Evolutionary conservation across 2,329 filamentous ascomycete genomes (phyloP), one percentile per base, ranked within the genome.

Genomic region (Ceratocystis destructans): DNA sequence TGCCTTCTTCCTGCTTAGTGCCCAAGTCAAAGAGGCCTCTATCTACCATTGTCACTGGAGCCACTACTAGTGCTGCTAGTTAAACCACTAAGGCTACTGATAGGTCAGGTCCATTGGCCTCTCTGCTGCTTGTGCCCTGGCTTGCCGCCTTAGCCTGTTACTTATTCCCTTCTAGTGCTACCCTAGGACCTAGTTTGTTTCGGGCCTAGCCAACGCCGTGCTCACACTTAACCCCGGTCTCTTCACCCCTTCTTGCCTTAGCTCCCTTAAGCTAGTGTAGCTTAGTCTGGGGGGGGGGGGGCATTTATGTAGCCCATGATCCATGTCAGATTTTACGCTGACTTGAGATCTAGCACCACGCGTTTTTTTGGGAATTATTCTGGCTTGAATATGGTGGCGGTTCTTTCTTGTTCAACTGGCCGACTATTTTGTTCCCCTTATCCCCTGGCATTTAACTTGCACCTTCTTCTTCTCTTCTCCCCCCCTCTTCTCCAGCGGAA

Each of bases 401-500:
- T 25, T 25, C 22, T 25, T 6, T 31, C 53, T 33, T 59, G 28
- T 33, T 59, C 53, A 12, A 12, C 37, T 41, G 37, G 37, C 7
- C 2, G 53, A 59, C 28, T 59, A 59, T 59, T 59, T 59, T 59
- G 53, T n/a, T 59, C 12, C 53, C 28, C 53, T 59, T 25, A 17
- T 59, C 53, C 53, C 53, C 53, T 59, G 12, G 53, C 17, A 25
- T 31, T 59, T 10, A 33, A 12, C 28, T 17, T 59, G 53, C 53
- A 12, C 8, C 15, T 17, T 57, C 28, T 33, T 37, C 7, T 37
- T 25, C 53, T 59, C 17, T 20, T 33, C 17, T 20, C 20, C 22
- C n/a, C 12, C 22, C 15, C 28, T 33, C 33, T 17, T 37, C 12
- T 10, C 15, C 48, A 53, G 48, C 48, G 48, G 48, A 41, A 41